Percentiles rank a stretch among this genome's conserved stretches.
phyloP scores from a whole-genome alignment of 2,329 filamentous ascomycete genomes.

The Pestalotiopsis sp. region DNA sequence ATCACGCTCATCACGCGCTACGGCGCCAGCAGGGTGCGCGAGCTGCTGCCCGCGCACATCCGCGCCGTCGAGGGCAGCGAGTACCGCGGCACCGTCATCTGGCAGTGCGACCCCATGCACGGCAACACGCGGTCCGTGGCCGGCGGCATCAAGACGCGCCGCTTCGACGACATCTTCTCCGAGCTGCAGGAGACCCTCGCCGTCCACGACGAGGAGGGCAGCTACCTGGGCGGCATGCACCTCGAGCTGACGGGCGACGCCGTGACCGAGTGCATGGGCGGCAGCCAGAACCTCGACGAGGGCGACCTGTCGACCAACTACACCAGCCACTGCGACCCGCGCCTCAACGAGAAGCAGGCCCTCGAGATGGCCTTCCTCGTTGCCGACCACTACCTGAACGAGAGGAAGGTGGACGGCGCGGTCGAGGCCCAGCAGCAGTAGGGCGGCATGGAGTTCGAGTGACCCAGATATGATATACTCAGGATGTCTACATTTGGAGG shows the following conservation, averaged over 20 bases:
- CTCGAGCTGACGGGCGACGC: slow-evolving; percentile 93
- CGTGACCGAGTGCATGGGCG: slow-evolving; percentile 93
- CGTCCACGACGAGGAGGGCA: slow-evolving; percentile 81
- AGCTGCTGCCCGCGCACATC: slow-evolving; percentile 82
- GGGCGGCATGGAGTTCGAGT: not conserved
- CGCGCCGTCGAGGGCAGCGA: slow-evolving; percentile 81
- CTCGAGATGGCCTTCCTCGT: slow-evolving; percentile 93
- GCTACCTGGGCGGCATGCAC: slow-evolving; percentile 90
- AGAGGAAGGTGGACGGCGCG: slow-evolving; percentile 22
- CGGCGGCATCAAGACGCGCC: slow-evolving; percentile 84
- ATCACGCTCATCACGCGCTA: slow-evolving; percentile 96
- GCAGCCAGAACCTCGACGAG: slow-evolving; percentile 82
- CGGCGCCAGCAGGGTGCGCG: slow-evolving; percentile 73
- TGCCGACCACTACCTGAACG: slow-evolving; percentile 70
- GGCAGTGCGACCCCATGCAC: slow-evolving; percentile 99
- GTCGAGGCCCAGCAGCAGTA: not conserved
- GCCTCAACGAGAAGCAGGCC: slow-evolving; percentile 96
- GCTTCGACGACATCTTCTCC: slow-evolving; percentile 85
- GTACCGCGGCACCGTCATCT: slow-evolving; percentile 69
- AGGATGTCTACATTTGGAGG: not conserved
- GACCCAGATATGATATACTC: not conserved
- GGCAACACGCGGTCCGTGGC: slow-evolving; percentile 73
- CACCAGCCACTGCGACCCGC: slow-evolving; percentile 92
- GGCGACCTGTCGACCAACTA: slow-evolving; percentile 89
- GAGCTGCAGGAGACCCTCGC: slow-evolving; percentile 82